Base-by-base conservation (phyloP, 2,329 filamentous ascomycete genomes). In the Keithomyces neogunnii region DNA sequence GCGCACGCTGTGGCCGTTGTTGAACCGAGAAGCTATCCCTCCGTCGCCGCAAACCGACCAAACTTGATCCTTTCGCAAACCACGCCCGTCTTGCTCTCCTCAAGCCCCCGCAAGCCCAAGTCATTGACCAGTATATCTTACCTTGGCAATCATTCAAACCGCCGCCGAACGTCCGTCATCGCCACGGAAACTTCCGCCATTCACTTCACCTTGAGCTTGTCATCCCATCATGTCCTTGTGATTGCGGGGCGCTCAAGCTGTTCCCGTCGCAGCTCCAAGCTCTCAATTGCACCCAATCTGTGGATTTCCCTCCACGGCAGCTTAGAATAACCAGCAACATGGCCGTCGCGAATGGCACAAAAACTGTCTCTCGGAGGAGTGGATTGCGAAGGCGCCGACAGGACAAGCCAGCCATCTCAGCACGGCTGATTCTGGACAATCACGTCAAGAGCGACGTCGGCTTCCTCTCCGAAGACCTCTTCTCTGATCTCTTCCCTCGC, bases 401-500 rank as follows among this genome's bases (percentile, higher is more conserved):
- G 58, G 82, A 93, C 66, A 90, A 88, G 66, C 78, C 86, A 6
- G 79, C 91, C 43, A 77, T 95, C 53, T 79, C 88, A 53, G 91
- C 89, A 51, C 84, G 87, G 52, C 76, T 97, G 48, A 79, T 95
- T 38, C 81, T 96, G 51, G 90, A 96, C 68, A 87, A 90, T 64
- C 85, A 87, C 66, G 77, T 95, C 61, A 88, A 86, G 69, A 89
- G 88, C 49, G 89, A 96, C 64, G 78, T 91, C 55, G 93, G 90
- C 56, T 80, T 93, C 57, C 70, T 97, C 49, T 96, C 92, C 10
- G 85, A 89, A 61, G 89, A 96, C 67, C 76, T 99, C 48, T 89
- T 91, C 62, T 75, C 78, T 45, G 87, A 95, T 63, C 77, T 97
- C 48, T 90, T 95, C 70, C 84, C 88, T 55, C 72, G 81, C 60